Evolutionary conservation across 257 asterid genomes (phyloP).

Genomic region (Rhazya stricta): DNA sequence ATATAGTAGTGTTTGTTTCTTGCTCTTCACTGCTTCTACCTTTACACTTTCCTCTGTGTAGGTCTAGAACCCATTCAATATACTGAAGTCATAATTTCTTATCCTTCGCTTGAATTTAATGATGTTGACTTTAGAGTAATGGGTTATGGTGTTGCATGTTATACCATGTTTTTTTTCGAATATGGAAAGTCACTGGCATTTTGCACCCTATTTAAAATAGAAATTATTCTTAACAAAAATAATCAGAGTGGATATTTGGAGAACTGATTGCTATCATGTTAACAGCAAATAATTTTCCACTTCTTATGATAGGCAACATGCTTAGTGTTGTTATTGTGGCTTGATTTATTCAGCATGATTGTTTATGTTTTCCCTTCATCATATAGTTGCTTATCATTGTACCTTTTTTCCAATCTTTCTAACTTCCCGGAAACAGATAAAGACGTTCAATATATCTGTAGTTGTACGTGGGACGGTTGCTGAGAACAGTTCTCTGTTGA

Average conservation of each 20-base stretch:
- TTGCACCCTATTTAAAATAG: background rate
- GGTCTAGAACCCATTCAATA: background rate
- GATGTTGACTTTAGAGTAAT: background rate
- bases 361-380: background rate
- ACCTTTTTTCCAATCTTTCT: background rate
- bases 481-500: conserved; percentile 46
- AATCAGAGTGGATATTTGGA: background rate
- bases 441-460: conserved; percentile 83
- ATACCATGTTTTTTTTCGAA: background rate
- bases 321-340: background rate
- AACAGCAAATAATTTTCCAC: background rate
- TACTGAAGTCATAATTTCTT: background rate
- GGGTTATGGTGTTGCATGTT: background rate
- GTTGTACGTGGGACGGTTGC: conserved; percentile 79
- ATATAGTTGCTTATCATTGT: background rate
- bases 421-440: conserved; percentile 23
- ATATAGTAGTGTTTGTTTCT: background rate
- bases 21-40: background rate
- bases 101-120: background rate
- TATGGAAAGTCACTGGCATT: background rate
- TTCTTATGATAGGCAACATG: background rate
- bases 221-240: background rate
- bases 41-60: background rate
- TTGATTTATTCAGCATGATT: background rate
- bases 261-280: background rate